phyloP scores from a whole-genome alignment of 805 yeast genomes.

The Metschnikowia santaceciliae region DNA sequence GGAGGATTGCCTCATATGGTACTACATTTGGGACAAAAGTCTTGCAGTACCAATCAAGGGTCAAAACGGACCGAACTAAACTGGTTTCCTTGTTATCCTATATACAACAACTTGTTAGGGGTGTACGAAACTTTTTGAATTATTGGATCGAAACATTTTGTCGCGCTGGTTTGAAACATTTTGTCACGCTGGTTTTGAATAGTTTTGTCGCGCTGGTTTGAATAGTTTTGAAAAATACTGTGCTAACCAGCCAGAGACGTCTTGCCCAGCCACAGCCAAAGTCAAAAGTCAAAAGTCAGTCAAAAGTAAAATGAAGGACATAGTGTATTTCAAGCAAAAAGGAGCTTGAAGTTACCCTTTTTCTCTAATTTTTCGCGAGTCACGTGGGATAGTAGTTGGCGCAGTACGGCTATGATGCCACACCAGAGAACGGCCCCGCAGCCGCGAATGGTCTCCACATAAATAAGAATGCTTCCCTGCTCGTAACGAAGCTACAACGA shows the following conservation, averaged over 20 bases:
- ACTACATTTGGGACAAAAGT: too few species aligned
- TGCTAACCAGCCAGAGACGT: background rate
- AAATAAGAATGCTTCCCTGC: background rate
- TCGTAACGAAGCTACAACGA: background rate
- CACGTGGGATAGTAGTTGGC: background rate
- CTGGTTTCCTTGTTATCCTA: too few species aligned
- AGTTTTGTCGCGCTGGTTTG: too few species aligned
- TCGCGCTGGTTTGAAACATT: too few species aligned
- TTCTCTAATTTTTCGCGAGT: background rate
- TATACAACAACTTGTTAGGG: too few species aligned
- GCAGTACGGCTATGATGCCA: background rate
- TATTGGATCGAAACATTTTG: too few species aligned
- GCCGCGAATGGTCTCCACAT: conserved; percentile 1
- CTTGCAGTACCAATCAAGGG: too few species aligned
- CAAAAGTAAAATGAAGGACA: background rate
- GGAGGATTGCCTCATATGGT: too few species aligned
- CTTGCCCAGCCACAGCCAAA: background rate
- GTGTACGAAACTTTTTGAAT: too few species aligned
- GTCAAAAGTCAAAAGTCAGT: background rate
- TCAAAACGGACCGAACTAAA: too few species aligned
- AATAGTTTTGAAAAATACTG: too few species aligned
- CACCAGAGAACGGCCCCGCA: conserved; percentile 1
- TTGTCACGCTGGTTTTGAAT: too few species aligned
- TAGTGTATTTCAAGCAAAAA: background rate
- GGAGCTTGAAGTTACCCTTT: background rate